Conservation (phyloP, 306 rosid genomes). For the Vicia sativa region DNA sequence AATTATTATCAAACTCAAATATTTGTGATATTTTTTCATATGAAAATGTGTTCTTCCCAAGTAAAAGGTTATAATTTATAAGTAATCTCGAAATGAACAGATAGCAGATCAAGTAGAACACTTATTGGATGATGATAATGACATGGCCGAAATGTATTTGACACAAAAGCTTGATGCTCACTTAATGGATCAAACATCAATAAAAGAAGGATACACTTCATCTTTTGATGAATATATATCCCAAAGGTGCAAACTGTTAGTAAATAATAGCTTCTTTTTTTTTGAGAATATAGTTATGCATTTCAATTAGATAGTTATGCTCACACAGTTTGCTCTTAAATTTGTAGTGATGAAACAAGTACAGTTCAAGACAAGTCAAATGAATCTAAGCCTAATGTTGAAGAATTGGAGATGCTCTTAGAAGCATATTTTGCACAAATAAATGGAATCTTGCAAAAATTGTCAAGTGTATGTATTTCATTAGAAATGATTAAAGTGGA, state of each 20-base stretch:
- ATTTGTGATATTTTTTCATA: not conserved
- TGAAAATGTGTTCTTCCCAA: not conserved
- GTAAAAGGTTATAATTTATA: too few species aligned
- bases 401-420: conserved; percentile 85
- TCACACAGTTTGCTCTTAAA: conserved; percentile 10
- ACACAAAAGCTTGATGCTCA: conserved; percentile 60
- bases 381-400: conserved; percentile 54
- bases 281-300: not conserved
- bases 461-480: conserved; percentile 58
- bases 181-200: conserved; percentile 38
- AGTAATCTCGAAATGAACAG: conserved; percentile 41
- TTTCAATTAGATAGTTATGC: not conserved
- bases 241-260: conserved; percentile 27
- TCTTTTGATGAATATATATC: conserved; percentile 41
- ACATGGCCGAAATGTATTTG: conserved; percentile 92
- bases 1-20: not conserved
- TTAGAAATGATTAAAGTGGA: not conserved
- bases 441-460: conserved; percentile 68
- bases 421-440: conserved; percentile 86
- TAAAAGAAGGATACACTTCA: conserved; percentile 27
- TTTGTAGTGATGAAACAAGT: conserved; percentile 37
- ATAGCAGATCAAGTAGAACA: conserved; percentile 76
- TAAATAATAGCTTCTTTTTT: too few species aligned
- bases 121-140: conserved; percentile 76
- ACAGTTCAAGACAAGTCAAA: conserved; percentile 40